Evolutionary conservation across 768 basidiomycete genomes (phyloP), one percentile per base, ranked within the genome.

Genomic region (Austroboletus festivus): DNA sequence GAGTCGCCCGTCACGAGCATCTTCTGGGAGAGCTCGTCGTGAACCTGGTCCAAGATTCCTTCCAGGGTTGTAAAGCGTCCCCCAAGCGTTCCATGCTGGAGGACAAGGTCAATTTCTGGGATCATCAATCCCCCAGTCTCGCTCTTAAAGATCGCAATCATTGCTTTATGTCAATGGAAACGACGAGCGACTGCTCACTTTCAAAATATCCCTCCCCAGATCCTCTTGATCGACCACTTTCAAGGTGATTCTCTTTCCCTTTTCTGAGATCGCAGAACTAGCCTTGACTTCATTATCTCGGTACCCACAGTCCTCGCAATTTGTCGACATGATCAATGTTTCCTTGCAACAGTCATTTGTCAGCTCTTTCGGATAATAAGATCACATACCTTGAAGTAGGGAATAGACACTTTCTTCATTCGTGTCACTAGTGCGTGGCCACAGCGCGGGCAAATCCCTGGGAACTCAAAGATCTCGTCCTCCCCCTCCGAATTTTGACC

Each of bases 251-350:
- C 76, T 80, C 67, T 89, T 94, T 16, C 95, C 96, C 60, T 87
- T 75, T 4, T 79, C 80, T 3, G 95, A 90, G 48, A 97, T 90
- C 1, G 94, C 93, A 2, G 84, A 72, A 19, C 95, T 92, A 5
- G 92, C 89, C 68, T 99, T 99, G 61, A 99, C 88, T 71, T 99
- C 96, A 60, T 94, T 98, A 69, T 99, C 96, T 48, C 91, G 79
- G 68, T 98, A 99, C 1, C 96, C 96, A 67, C 96, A 99, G 44
- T 72, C 69, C 49, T 93, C 91, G 65, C 96, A 98, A 65, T 96
- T 97, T 6, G 94, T 94, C 20, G 95, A 95, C 93, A 97, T 97
- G 70, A 98, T 95, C 46, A 98, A 71, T 47, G 93, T 86, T 58
- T 99, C 93, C 94, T 96, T 45, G 38, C 13, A 26, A 37, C 8